These are phyloP conservation scores for Hypoxylon subgilvum DNA, from an alignment of 495 filamentous ascomycete species.

Conservation along the genomic window DNA sequence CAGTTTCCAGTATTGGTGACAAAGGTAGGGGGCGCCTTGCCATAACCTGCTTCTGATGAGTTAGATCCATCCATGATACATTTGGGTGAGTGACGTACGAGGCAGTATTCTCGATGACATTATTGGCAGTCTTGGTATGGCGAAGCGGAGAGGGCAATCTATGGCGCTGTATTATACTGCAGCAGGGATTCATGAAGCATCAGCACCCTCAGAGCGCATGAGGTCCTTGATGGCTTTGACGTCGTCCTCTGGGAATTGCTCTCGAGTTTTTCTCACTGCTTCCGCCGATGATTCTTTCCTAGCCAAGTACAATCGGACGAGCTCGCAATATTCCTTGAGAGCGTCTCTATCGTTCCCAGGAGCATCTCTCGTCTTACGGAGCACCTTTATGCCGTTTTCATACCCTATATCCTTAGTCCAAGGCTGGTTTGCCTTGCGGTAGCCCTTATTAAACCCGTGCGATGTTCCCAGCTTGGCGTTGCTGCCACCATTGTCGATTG, in stretches of 20 bases:
- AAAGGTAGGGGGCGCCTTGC: no score
- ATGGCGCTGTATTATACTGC: neutral
- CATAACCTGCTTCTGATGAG: no score
- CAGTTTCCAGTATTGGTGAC: no score
- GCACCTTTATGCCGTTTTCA: conserved; percentile 32
- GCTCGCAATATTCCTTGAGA: conserved; percentile 39
- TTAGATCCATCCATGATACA: no score
- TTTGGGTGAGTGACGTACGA: no score
- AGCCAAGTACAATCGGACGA: conserved; percentile 31
- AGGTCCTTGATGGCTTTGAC: conserved; percentile 44
- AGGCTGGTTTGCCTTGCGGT: conserved; percentile 25
- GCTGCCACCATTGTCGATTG: conserved; percentile 1
- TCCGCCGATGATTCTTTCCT: conserved; percentile 11
- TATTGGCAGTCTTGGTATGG: no score
- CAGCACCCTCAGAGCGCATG: conserved; percentile 41
- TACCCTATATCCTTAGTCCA: conserved; percentile 39
- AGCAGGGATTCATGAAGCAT: neutral
- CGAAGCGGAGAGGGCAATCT: no score
- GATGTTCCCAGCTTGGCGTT: neutral
- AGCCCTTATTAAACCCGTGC: neutral
- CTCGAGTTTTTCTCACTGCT: conserved; percentile 3
- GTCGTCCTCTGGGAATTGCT: conserved; percentile 40
- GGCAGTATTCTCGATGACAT: no score
- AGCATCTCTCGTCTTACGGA: conserved; percentile 33
- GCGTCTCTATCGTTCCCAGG: conserved; percentile 42